phyloP scores from a whole-genome alignment of 106 monocot genomes.

The Platanthera guangdongensis region DNA sequence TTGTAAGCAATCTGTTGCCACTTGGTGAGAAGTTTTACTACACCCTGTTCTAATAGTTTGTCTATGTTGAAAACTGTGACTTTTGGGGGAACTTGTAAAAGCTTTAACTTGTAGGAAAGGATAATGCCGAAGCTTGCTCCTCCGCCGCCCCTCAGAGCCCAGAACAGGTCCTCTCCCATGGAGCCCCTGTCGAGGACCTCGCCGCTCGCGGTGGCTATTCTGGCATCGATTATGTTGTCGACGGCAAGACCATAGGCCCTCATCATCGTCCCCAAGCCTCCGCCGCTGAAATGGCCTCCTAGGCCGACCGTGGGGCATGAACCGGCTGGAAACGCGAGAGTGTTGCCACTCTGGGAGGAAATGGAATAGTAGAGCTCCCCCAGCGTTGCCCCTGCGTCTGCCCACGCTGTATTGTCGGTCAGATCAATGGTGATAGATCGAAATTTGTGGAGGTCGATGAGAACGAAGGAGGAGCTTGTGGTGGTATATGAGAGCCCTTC shows the following conservation, averaged over 20 bases:
- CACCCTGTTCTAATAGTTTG: constrained; percentile 2
- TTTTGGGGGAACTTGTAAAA: constrained; percentile 14
- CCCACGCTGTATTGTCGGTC: constrained; percentile 27
- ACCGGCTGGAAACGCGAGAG: constrained; percentile 26
- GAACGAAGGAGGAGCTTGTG: not conserved
- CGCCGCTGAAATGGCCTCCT: constrained; percentile 43
- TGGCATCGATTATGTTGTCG: constrained; percentile 37
- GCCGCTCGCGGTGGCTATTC: constrained; percentile 21
- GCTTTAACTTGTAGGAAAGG: constrained; percentile 14
- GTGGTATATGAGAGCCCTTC: no score
- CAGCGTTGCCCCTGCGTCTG: constrained; percentile 34
- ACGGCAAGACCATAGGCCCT: constrained; percentile 31
- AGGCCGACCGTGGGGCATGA: constrained; percentile 29
- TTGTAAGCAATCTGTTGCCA: constrained; percentile 21
- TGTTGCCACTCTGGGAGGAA: constrained; percentile 1
- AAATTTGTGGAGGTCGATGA: constrained; percentile 32
- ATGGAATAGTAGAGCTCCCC: constrained; percentile 39
- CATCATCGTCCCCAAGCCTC: constrained; percentile 30
- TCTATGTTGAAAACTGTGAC: constrained; percentile 19
- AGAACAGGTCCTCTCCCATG: not conserved
- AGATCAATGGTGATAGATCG: constrained; percentile 21
- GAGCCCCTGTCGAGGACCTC: constrained; percentile 11
- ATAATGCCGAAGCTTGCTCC: constrained; percentile 26
- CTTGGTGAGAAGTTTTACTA: not conserved
- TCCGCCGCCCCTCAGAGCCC: constrained; percentile 7